Conservation (phyloP, 1,284 basidiomycete genomes). For the Agaricales sp. region DNA sequence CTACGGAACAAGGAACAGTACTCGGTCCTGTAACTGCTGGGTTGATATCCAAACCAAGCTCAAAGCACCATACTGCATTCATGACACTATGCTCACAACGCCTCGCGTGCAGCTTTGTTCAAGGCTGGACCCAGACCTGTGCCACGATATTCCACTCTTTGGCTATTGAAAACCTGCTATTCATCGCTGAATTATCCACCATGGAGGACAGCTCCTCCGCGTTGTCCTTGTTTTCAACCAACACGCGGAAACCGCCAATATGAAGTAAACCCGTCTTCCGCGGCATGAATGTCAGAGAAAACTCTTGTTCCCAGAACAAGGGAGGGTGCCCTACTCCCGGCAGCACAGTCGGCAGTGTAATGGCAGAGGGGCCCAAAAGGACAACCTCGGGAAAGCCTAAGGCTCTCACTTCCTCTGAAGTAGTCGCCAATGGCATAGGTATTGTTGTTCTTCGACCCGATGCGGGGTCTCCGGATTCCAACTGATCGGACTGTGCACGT, state of each 20-base stretch:
- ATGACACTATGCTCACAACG: neutral
- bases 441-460: neutral
- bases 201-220: neutral
- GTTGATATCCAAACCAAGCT: too few species aligned
- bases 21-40: too few species aligned
- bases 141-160: neutral
- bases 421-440: neutral
- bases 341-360: neutral
- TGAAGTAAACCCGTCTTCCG: neutral
- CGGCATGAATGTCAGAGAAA: neutral
- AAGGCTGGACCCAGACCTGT: slow-evolving; percentile 1
- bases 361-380: neutral
- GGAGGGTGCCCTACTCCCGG: neutral
- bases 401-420: neutral
- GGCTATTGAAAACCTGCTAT: neutral
- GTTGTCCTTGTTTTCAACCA: neutral
- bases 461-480: neutral
- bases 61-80: too few species aligned
- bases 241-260: neutral
- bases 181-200: neutral
- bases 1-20: too few species aligned
- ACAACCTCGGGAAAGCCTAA: neutral
- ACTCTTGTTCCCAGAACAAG: neutral
- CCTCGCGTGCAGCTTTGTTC: too few species aligned
- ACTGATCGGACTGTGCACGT: neutral